Evolutionary conservation across 768 basidiomycete genomes (phyloP).

Genomic region (Podaxis mareebaensis): DNA sequence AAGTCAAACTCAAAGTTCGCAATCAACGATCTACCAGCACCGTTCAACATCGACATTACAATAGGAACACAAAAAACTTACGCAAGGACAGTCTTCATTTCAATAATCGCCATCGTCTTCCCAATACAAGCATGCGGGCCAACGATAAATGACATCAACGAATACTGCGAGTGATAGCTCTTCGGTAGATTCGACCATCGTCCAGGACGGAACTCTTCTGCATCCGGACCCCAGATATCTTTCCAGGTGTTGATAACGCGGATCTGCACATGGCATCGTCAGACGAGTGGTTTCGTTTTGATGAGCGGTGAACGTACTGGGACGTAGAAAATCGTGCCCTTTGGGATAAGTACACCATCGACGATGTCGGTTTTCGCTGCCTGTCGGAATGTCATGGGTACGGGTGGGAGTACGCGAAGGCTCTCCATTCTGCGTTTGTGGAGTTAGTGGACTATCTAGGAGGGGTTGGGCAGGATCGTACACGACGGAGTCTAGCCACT

Average conservation of each 20-base stretch:
- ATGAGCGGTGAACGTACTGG: constrained; percentile 28
- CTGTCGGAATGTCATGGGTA: constrained; percentile 39
- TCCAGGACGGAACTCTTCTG: constrained; percentile 47
- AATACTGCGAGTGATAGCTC: constrained; percentile 35
- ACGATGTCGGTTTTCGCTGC: constrained; percentile 40
- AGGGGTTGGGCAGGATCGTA: constrained; percentile 11
- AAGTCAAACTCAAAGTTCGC: constrained; percentile 43
- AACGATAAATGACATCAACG: constrained; percentile 42
- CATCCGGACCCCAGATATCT: constrained; percentile 51
- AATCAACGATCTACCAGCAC: constrained; percentile 27
- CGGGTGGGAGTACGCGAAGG: constrained; percentile 43
- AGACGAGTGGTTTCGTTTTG: not conserved
- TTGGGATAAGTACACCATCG: constrained; percentile 41
- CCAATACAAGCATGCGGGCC: constrained; percentile 28
- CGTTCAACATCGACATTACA: too few species aligned
- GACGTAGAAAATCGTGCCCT: constrained; percentile 45
- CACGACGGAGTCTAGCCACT: constrained; percentile 43
- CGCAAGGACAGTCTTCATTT: constrained; percentile 49
- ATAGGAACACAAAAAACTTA: constrained; percentile 18
- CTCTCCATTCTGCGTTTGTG: constrained; percentile 37
- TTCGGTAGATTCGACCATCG: constrained; percentile 45
- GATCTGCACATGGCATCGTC: constrained; percentile 31
- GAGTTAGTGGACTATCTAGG: not conserved
- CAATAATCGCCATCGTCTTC: constrained; percentile 47
- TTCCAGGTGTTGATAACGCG: constrained; percentile 52